These are phyloP conservation scores for Gossypium anomalum DNA, from an alignment of 345 rosid species.

Conservation along the genomic window DNA sequence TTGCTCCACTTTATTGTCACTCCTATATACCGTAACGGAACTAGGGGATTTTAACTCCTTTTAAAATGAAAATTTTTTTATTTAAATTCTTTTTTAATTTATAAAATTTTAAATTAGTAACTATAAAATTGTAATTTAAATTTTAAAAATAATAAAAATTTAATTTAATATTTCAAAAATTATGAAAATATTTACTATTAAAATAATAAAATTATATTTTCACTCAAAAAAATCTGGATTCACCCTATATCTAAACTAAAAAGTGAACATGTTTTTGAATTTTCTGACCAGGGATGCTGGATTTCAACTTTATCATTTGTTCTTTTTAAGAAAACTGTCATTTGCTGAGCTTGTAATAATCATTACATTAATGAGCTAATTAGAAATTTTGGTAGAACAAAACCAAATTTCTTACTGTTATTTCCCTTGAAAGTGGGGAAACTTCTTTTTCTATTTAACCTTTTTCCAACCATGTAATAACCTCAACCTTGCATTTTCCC, in stretches of 20 bases:
- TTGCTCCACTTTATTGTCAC: too few relatives aligned
- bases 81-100: too few relatives aligned
- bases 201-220: too few relatives aligned
- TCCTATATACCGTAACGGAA: too few relatives aligned
- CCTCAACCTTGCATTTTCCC: not conserved
- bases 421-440: slow-evolving; percentile 15
- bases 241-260: slow-evolving; percentile 12
- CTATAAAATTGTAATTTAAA: too few relatives aligned
- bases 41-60: too few relatives aligned
- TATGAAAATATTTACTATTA: not conserved
- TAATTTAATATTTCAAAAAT: too few relatives aligned
- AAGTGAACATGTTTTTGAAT: slow-evolving; percentile 14
- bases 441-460: not conserved
- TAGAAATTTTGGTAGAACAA: not conserved
- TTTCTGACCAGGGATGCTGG: not conserved
- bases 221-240: accelerated
- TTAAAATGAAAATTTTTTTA: too few relatives aligned
- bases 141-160: too few relatives aligned
- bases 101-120: too few relatives aligned
- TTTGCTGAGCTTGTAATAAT: not conserved
- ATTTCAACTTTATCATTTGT: slow-evolving; percentile 15
- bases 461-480: not conserved
- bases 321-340: not conserved
- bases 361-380: slow-evolving; percentile 12
- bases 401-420: not conserved